phyloP scores from a whole-genome alignment of 2,329 filamentous ascomycete genomes.

The Penicillium sp. region DNA sequence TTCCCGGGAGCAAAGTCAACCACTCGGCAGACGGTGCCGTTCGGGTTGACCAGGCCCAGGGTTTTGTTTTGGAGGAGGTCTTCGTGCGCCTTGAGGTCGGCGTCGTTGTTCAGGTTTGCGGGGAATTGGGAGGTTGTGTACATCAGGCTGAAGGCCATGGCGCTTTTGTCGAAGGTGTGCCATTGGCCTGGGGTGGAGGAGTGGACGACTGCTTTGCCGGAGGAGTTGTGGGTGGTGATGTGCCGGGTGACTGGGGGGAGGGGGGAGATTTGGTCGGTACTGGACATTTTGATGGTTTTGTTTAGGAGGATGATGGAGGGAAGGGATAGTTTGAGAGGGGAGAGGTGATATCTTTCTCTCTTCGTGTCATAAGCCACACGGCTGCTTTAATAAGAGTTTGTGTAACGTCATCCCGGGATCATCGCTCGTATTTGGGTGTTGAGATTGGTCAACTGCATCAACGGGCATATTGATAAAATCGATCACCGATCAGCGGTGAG shows the following conservation, averaged over 20 bases:
- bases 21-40: slow-evolving; percentile 53
- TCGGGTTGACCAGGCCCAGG: slow-evolving; percentile 46
- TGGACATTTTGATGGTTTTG: slow-evolving; percentile 23
- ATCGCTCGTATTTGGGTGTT: neutral
- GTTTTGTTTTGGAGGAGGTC: slow-evolving; percentile 29
- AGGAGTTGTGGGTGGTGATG: slow-evolving; percentile 47
- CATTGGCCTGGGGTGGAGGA: slow-evolving; percentile 39
- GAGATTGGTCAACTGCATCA: neutral
- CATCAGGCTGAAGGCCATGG: slow-evolving; percentile 48
- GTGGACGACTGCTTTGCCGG: slow-evolving; percentile 47
- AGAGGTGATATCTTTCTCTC: neutral
- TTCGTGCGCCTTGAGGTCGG: slow-evolving; percentile 44
- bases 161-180: slow-evolving; percentile 35
- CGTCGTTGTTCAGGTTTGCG: slow-evolving; percentile 42
- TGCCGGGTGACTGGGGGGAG: slow-evolving; percentile 39
- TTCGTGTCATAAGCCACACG: too few relatives aligned
- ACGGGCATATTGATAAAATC: neutral
- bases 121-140: slow-evolving; percentile 50
- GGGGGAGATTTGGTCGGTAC: slow-evolving; percentile 35
- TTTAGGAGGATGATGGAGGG: too few relatives aligned
- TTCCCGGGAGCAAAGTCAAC: slow-evolving; percentile 57
- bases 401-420: neutral
- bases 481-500: neutral
- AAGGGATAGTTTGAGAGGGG: neutral
- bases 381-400: neutral